A percentile compares a stretch with the other conserved stretches of the same genome.
Evolutionary conservation across 352 stramenopile species (phyloP).

Genomic region (Globisporangium nagaii): DNA sequence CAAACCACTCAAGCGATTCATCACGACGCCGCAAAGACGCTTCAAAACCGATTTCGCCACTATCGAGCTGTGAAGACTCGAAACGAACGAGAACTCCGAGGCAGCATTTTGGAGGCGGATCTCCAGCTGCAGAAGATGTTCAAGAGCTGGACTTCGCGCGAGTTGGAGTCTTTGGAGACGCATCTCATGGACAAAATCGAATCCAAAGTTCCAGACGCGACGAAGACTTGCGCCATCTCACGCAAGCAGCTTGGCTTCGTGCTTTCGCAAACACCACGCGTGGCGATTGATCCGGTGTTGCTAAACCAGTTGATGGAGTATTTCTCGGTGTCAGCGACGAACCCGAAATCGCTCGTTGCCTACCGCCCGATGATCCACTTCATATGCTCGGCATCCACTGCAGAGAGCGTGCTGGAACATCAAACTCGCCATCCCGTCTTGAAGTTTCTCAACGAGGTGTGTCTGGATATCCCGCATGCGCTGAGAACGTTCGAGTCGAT

Average conservation of each 20-base stretch:
- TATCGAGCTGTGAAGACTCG: slow-evolving; percentile 20
- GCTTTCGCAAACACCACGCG: slow-evolving; percentile 30
- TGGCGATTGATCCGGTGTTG: slow-evolving; percentile 35
- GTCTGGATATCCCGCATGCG: slow-evolving; percentile 26
- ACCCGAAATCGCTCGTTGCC: slow-evolving; percentile 15
- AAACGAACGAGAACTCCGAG: background rate
- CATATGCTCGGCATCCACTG: slow-evolving; percentile 31
- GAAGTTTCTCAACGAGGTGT: slow-evolving; percentile 19
- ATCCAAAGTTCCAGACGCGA: slow-evolving; percentile 22
- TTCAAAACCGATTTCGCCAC: slow-evolving; percentile 33
- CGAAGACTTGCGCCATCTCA: slow-evolving; percentile 20
- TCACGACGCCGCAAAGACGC: slow-evolving; percentile 34
- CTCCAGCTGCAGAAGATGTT: slow-evolving; percentile 30
- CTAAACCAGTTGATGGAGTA: slow-evolving; percentile 36
- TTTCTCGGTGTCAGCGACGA: slow-evolving; percentile 22
- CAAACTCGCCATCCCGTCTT: slow-evolving; percentile 17
- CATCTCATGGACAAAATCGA: slow-evolving; percentile 35
- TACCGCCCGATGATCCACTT: slow-evolving; percentile 45
- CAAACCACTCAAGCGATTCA: slow-evolving; percentile 28
- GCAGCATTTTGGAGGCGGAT: slow-evolving; percentile 29
- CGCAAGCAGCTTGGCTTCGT: slow-evolving; percentile 56
- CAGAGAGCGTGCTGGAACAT: slow-evolving; percentile 25
- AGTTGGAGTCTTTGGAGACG: slow-evolving; percentile 31
- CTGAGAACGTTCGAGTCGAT: slow-evolving; percentile 29
- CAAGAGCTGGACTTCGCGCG: slow-evolving; percentile 29